These are phyloP conservation scores for Fusarium haematococcum DNA, from an alignment of 2,329 filamentous ascomycete genomes.

Conservation along the genomic window DNA sequence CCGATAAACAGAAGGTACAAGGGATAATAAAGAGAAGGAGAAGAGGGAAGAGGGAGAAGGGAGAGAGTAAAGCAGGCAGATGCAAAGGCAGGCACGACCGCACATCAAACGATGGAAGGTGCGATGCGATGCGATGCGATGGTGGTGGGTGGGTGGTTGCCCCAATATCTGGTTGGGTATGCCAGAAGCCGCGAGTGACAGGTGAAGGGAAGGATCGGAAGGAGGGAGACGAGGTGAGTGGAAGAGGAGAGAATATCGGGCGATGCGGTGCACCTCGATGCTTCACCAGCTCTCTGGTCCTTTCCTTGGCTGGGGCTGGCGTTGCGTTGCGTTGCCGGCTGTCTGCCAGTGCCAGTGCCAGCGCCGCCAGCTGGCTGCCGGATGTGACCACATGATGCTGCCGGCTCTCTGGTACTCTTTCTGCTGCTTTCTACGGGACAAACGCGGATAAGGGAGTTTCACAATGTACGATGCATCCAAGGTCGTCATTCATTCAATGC, in stretches of 20 bases:
- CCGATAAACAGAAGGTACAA: background rate
- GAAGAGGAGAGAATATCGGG: conserved; percentile 3
- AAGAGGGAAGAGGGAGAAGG: conserved; percentile 11
- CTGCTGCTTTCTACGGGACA: background rate
- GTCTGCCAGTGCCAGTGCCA: conserved; percentile 34
- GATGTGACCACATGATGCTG: conserved; percentile 28
- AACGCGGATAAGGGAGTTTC: conserved; percentile 30
- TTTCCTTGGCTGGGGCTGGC: background rate
- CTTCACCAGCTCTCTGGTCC: conserved; percentile 17
- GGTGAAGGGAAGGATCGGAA: conserved; percentile 9
- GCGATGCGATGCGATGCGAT: background rate
- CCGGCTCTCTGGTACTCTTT: background rate
- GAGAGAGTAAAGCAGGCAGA: background rate
- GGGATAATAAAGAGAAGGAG: conserved; percentile 4
- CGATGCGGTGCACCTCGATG: conserved; percentile 27
- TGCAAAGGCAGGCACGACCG: background rate
- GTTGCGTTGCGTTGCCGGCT: background rate
- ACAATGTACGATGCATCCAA: conserved; percentile 35
- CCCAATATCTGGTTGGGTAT: conserved; percentile 27
- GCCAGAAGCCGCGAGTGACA: conserved; percentile 26
- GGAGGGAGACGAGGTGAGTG: background rate
- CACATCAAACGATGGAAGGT: conserved; percentile 7
- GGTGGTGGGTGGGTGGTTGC: conserved; percentile 22
- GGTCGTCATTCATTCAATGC: conserved; percentile 11
- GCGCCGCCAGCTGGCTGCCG: conserved; percentile 35